These are phyloP conservation scores for Omphalotus olearius DNA, from an alignment of 1,284 basidiomycete genomes.

Conservation along the genomic window DNA sequence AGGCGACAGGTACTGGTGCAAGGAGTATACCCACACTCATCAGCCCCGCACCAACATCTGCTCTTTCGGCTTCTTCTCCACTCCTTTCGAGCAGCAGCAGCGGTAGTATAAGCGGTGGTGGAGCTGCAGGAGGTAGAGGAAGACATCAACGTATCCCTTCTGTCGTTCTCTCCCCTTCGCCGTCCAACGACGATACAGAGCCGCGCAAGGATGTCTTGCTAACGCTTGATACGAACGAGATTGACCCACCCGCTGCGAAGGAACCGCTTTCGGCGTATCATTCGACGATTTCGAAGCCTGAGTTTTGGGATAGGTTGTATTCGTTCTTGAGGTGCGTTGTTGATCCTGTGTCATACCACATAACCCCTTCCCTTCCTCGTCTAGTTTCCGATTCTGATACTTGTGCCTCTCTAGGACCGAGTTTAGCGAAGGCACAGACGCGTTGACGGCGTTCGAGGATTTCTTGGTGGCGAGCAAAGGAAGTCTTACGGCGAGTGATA, in stretches of 20 bases:
- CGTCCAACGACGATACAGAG: slow-evolving; percentile 22
- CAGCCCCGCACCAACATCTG: not conserved
- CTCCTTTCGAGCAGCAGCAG: not conserved
- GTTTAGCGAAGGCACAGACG: slow-evolving; percentile 52
- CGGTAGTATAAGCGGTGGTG: not conserved
- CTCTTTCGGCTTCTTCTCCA: not conserved
- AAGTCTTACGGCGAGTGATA: slow-evolving; percentile 63
- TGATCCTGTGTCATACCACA: no score
- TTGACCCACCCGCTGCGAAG: slow-evolving; percentile 26
- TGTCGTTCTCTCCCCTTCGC: slow-evolving; percentile 67
- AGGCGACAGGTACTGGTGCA: not conserved
- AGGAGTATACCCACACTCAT: slow-evolving; percentile 22
- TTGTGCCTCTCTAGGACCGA: slow-evolving; percentile 38
- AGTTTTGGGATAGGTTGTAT: slow-evolving; percentile 72
- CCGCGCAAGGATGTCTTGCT: slow-evolving; percentile 59
- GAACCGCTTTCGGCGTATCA: slow-evolving; percentile 60
- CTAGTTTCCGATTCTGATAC: no score
- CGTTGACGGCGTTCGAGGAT: slow-evolving; percentile 64
- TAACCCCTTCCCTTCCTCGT: no score
- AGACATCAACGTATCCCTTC: slow-evolving; percentile 66
- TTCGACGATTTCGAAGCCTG: slow-evolving; percentile 60
- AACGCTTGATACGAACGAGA: slow-evolving; percentile 53
- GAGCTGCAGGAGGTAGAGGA: not conserved
- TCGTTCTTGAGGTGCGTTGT: slow-evolving; percentile 55
- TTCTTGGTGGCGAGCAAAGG: slow-evolving; percentile 73